phyloP scores from a whole-genome alignment of 345 rosid species.

The Erucastrum elatum region DNA sequence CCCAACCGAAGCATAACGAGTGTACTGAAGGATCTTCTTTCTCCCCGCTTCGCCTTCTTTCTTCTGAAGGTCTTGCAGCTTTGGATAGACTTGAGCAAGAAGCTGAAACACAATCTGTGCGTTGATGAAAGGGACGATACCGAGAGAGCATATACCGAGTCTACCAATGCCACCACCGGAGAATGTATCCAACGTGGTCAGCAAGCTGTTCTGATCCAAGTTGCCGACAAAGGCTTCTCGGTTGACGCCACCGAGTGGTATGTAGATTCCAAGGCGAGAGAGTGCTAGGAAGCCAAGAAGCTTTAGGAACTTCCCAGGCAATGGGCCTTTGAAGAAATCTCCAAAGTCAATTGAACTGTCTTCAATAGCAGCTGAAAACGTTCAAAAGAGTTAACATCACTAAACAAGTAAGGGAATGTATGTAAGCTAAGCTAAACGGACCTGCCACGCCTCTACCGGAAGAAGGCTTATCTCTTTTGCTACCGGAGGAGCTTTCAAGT shows the following conservation, averaged over 20 bases:
- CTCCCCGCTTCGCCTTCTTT: constrained; percentile 99
- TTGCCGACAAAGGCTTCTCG: constrained; percentile 89
- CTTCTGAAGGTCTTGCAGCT: constrained; percentile 98
- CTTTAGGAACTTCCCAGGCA: constrained; percentile 90
- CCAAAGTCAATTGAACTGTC: constrained; percentile 98
- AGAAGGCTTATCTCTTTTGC: constrained; percentile 63
- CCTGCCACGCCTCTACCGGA: constrained; percentile 89
- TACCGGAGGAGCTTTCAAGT: constrained; percentile 60
- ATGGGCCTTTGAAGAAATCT: constrained; percentile 91
- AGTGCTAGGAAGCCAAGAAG: constrained; percentile 82
- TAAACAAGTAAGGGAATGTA: constrained; percentile 8
- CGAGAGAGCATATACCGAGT: constrained; percentile 94
- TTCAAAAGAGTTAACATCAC: constrained; percentile 30
- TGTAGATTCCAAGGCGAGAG: constrained; percentile 88
- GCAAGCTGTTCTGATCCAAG: constrained; percentile 84
- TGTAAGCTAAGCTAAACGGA: constrained; percentile 25
- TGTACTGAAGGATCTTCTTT: constrained; percentile 89
- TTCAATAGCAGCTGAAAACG: constrained; percentile 85
- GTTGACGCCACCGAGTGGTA: constrained; percentile 97
- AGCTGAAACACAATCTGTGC: constrained; percentile 98
- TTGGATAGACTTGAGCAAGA: constrained; percentile 94
- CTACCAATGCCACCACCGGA: constrained; percentile 99
- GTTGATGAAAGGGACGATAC: constrained; percentile 95
- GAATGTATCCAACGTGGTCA: constrained; percentile 93
- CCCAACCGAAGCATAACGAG: constrained; percentile 91